phyloP scores from a whole-genome alignment of 208 protist genomes.

The Crithidia fasciculata region DNA sequence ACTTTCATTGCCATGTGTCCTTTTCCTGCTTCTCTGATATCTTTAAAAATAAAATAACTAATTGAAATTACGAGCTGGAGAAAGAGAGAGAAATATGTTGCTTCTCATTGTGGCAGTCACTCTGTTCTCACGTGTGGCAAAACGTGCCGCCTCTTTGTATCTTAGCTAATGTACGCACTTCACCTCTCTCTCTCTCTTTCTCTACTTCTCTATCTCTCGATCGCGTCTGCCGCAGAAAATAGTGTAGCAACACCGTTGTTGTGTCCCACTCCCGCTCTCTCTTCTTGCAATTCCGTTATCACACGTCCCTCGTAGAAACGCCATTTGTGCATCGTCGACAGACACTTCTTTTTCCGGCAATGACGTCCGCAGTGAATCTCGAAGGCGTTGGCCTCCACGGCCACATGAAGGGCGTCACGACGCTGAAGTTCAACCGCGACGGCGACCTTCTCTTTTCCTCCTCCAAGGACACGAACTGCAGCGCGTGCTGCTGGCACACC shows the following conservation, averaged over 20 bases:
- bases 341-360: neutral
- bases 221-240: neutral
- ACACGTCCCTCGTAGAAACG: neutral
- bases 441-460: constrained; percentile 98
- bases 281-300: neutral
- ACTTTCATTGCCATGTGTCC: neutral
- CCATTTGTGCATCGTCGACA: no score
- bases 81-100: no score
- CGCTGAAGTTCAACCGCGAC: constrained; percentile 97
- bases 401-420: constrained; percentile 91
- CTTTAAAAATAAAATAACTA: neutral
- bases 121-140: no score
- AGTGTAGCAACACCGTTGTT: neutral
- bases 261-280: neutral
- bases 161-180: no score
- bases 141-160: no score
- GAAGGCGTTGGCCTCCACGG: constrained; percentile 83
- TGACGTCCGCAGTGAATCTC: constrained; percentile 40
- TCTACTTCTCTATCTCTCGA: neutral
- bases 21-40: no score
- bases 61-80: no score
- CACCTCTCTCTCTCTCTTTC: no score
- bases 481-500: constrained; percentile 91
- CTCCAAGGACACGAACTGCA: constrained; percentile 92
- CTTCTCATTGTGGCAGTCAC: no score